These are phyloP conservation scores for Cordyceps tenuipes DNA, from an alignment of 2,329 filamentous ascomycete genomes.

Conservation along the genomic window DNA sequence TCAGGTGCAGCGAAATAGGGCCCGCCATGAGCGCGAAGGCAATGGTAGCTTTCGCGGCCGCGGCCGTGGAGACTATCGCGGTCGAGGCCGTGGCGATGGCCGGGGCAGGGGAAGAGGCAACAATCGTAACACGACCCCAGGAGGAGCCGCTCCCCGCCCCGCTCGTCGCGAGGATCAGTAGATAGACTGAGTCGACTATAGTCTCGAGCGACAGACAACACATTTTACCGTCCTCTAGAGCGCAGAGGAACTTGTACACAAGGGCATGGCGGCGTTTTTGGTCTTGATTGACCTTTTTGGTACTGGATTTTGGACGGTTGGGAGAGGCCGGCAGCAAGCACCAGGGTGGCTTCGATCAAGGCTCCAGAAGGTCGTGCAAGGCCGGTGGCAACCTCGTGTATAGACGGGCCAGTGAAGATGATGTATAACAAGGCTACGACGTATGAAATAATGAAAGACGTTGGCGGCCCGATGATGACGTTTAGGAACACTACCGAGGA, in stretches of 20 bases:
- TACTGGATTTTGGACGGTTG: conserved; percentile 6
- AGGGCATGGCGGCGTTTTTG: conserved; percentile 32
- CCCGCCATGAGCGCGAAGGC: conserved; percentile 45
- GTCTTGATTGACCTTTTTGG: conserved; percentile 11
- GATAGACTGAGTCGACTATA: conserved; percentile 15
- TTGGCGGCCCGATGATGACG: neutral
- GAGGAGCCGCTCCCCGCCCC: conserved; percentile 25
- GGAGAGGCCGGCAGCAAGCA: neutral
- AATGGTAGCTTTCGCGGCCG: conserved; percentile 32
- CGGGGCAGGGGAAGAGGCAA: conserved; percentile 34
- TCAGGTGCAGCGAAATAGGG: conserved; percentile 56
- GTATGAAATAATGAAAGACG: neutral
- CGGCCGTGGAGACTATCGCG: conserved; percentile 42
- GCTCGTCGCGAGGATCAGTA: conserved; percentile 34
- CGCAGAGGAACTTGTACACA: conserved; percentile 30
- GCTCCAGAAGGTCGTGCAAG: neutral
- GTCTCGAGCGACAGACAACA: conserved; percentile 22
- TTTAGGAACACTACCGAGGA: neutral
- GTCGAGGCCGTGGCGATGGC: conserved; percentile 42
- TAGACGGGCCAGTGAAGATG: neutral
- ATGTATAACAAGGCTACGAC: neutral
- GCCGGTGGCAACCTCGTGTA: neutral
- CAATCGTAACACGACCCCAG: conserved; percentile 25
- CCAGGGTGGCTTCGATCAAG: neutral
- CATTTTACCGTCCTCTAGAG: conserved; percentile 22